phyloP scores from a whole-genome alignment of 768 basidiomycete genomes.

The Pisolithus marmoratus region DNA sequence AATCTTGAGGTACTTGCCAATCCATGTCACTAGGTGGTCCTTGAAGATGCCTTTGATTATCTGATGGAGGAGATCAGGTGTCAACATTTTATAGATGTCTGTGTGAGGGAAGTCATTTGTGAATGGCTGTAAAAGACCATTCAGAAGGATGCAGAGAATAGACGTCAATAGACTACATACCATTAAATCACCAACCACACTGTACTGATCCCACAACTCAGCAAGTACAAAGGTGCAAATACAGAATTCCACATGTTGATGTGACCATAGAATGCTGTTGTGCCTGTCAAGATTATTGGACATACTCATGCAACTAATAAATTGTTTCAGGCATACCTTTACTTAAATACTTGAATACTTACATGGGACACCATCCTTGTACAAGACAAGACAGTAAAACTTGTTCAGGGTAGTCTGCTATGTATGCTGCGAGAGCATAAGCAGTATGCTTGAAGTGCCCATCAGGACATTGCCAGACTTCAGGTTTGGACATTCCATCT shows the following conservation, averaged over 20 bases:
- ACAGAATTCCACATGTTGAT: background rate
- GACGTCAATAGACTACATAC: background rate
- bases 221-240: background rate
- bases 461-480: slow-evolving; percentile 24
- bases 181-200: background rate
- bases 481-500: slow-evolving; percentile 23
- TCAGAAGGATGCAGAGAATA: background rate
- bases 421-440: slow-evolving; percentile 32
- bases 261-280: background rate
- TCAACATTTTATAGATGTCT: background rate
- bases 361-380: slow-evolving; percentile 14
- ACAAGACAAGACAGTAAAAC: slow-evolving; percentile 27
- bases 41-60: slow-evolving; percentile 10
- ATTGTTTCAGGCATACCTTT: background rate
- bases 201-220: background rate
- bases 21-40: slow-evolving; percentile 11
- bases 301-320: background rate
- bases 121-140: background rate
- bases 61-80: slow-evolving; percentile 5
- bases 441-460: slow-evolving; percentile 25
- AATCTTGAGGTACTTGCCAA: slow-evolving; percentile 1
- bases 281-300: background rate
- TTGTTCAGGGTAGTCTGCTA: slow-evolving; percentile 40
- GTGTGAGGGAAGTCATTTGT: background rate
- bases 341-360: slow-evolving; percentile 2